Percentiles rank a stretch among this genome's conserved stretches.
Evolutionary conservation across 2,329 filamentous ascomycete species (phyloP).

Genomic region (Seiridium cupressi): DNA sequence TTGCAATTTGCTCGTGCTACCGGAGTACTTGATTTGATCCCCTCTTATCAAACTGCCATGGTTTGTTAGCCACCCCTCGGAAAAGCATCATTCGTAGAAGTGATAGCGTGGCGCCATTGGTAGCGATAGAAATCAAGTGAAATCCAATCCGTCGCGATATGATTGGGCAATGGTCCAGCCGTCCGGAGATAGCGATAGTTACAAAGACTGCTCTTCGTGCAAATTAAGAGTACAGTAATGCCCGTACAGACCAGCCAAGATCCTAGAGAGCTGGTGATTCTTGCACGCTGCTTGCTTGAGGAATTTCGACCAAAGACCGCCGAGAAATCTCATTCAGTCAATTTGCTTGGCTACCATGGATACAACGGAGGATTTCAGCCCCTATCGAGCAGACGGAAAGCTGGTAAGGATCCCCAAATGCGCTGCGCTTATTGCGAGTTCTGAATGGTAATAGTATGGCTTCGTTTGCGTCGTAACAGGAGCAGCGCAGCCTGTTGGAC

Average conservation of each 20-base stretch:
- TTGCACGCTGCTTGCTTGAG: too few species aligned
- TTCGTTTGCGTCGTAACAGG: conserved; percentile 66
- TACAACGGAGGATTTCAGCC: conserved; percentile 17
- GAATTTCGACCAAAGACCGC: too few species aligned
- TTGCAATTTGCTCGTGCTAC: not conserved
- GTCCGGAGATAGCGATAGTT: not conserved
- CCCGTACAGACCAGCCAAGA: too few species aligned
- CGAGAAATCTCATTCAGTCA: too few species aligned
- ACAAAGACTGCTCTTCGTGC: not conserved
- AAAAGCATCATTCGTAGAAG: conserved; percentile 12
- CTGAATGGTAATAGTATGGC: conserved; percentile 46
- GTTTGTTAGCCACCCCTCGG: conserved; percentile 9
- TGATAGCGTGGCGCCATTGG: conserved; percentile 1
- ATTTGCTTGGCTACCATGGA: conserved; percentile 13
- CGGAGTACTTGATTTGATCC: not conserved
- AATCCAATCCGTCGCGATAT: not conserved
- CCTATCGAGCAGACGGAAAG: conserved; percentile 19
- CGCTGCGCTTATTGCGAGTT: conserved; percentile 1
- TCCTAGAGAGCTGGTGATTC: too few species aligned
- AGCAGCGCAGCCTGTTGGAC: conserved; percentile 58
- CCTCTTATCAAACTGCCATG: not conserved
- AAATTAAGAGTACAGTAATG: too few species aligned
- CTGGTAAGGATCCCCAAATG: conserved; percentile 20
- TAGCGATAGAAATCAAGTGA: not conserved
- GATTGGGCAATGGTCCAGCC: not conserved